A percentile compares a stretch with the other conserved stretches of the same genome.
Evolutionary conservation across 805 yeast genomes (phyloP).

Genomic region (Nakazawaea wickerhamii): DNA sequence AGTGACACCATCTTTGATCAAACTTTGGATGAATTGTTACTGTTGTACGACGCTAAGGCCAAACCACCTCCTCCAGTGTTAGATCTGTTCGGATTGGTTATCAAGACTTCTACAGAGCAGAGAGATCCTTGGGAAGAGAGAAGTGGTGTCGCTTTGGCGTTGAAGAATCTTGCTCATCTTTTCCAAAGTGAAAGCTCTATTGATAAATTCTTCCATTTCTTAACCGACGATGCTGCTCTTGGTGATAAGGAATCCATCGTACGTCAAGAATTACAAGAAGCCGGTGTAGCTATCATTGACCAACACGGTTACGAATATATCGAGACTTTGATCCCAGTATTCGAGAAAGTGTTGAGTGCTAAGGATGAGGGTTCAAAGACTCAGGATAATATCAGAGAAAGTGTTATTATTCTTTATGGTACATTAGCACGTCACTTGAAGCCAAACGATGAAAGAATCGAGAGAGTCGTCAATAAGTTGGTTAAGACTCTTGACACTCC

Average conservation of each 20-base stretch:
- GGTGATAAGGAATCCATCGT: conserved; percentile 73
- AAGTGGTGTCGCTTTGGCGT: conserved; percentile 70
- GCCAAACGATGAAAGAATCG: conserved; percentile 58
- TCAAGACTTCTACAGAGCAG: conserved; percentile 49
- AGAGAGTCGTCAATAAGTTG: conserved; percentile 60
- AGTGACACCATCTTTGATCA: conserved; percentile 22
- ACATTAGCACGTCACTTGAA: conserved; percentile 82
- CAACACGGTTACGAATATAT: conserved; percentile 59
- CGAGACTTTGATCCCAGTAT: conserved; percentile 75
- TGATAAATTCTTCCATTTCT: conserved; percentile 51
- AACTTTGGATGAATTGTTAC: conserved; percentile 41
- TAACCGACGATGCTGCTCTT: conserved; percentile 60
- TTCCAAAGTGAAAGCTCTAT: conserved; percentile 39
- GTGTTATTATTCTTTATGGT: conserved; percentile 84
- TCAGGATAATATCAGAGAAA: conserved; percentile 66
- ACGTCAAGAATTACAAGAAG: conserved; percentile 78
- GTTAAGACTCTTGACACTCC: conserved; percentile 77
- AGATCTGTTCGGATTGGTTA: conserved; percentile 76
- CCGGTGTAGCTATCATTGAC: conserved; percentile 74
- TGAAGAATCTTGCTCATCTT: conserved; percentile 50
- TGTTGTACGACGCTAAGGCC: conserved; percentile 52
- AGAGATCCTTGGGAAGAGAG: conserved; percentile 83
- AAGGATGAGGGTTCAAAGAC: conserved; percentile 39
- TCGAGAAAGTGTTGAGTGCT: conserved; percentile 60
- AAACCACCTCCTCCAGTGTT: conserved; percentile 71